Percentiles rank a stretch among this genome's conserved stretches.
These are phyloP conservation scores for Dentipellis fragilis DNA, from an alignment of 768 basidiomycete genomes.

Conservation along the genomic window DNA sequence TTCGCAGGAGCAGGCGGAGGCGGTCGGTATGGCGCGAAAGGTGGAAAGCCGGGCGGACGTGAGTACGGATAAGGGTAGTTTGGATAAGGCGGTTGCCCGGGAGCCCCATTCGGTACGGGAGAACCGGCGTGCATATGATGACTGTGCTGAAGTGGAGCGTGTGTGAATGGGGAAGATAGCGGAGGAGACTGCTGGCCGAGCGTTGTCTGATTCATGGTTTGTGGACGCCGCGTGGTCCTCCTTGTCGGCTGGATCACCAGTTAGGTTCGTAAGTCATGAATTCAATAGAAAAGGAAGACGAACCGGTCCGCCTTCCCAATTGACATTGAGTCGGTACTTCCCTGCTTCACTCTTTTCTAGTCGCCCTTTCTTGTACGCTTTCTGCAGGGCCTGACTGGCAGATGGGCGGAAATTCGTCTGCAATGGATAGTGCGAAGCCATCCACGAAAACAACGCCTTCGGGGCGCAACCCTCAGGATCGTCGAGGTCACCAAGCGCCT, in stretches of 20 bases:
- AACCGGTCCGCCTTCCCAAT: slow-evolving; percentile 78
- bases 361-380: slow-evolving; percentile 73
- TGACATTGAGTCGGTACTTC: slow-evolving; percentile 65
- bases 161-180: slow-evolving; percentile 48
- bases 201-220: slow-evolving; percentile 33
- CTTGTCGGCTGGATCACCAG: slow-evolving; percentile 50
- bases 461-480: slow-evolving; percentile 74
- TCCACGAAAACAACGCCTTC: slow-evolving; percentile 78
- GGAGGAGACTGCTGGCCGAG: slow-evolving; percentile 15
- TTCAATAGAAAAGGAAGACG: slow-evolving; percentile 19
- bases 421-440: slow-evolving; percentile 72
- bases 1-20: background rate
- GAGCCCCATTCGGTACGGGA: slow-evolving; percentile 1
- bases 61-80: slow-evolving; percentile 32
- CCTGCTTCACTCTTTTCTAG: slow-evolving; percentile 67
- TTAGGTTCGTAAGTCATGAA: background rate
- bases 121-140: slow-evolving; percentile 8
- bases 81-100: slow-evolving; percentile 24
- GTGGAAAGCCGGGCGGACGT: slow-evolving; percentile 19
- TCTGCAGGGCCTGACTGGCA: slow-evolving; percentile 82
- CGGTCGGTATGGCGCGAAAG: slow-evolving; percentile 16
- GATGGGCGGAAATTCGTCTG: slow-evolving; percentile 87
- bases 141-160: slow-evolving; percentile 33
- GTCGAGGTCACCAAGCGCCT: slow-evolving; percentile 54
- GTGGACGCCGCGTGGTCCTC: slow-evolving; percentile 72